Base-by-base conservation (phyloP, 1,139 yeast genomes). In the Arxiozyma slooffiae region DNA sequence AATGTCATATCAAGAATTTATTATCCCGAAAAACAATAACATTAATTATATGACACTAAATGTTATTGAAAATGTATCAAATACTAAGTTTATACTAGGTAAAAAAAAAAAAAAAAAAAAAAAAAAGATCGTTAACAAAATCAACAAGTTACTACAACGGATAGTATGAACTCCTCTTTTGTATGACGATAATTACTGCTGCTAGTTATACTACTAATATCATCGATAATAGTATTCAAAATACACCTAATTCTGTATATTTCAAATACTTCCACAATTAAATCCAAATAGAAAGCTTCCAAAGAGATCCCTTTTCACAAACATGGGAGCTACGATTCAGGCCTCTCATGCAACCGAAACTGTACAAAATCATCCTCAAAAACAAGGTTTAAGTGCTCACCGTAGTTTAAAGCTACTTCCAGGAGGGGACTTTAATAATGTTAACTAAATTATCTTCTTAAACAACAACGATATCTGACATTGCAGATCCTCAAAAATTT, bases 371-470 rank as follows among this genome's bases (percentile, higher is more conserved):
- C 45, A 38, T 42, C 37, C 45, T 11, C 54, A 48, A 41, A 49
- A 59, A 48, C 67, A 60, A 52, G 64, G 69, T 44, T 52, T 67
- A 47, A 64, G 68, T 55, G 67, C 68, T 7, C 61, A 69, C 44
- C 58, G 70, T 50, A 69, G 70, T 2, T 50, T 67, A 52, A 64
- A 65, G 45, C 50, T 67, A 47, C 68, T 68, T 30, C 59, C 63
- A 44, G 68, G 68, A 26, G 66, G 66, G 17, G 66, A 56, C 63
- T 9, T 48, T 64, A 38, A 49, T 63, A 50, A 50, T 55, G 55
- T 56, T 59, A 21, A 47, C 51, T 7, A 58, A 59, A 51, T 42
- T 47, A 16, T 48, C 48, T 17, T 26, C 56, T 7, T 38, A 50
- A 9, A 46, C 51, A 39, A 24, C 51, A 55, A 41, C 56, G 4